phyloP scores from a whole-genome alignment of 352 stramenopile species.

The Globisporangium nagaii region DNA sequence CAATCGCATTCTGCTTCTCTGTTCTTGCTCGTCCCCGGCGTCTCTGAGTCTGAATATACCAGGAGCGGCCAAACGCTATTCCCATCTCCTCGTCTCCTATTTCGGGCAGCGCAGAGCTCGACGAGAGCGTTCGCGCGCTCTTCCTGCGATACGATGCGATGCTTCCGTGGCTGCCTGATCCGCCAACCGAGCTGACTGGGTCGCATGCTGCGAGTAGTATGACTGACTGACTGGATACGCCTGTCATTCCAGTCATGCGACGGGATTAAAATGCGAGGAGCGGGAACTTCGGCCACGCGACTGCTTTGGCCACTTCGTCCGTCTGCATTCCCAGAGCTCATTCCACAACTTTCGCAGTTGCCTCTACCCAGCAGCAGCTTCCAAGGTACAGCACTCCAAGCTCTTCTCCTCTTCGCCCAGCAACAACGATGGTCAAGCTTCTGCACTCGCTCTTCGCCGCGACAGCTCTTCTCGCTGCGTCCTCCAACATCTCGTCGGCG shows the following conservation, averaged over 20 bases:
- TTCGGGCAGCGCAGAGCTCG: background rate
- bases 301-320: background rate
- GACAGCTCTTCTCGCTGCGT: background rate
- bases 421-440: slow-evolving; percentile 2
- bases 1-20: background rate
- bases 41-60: background rate
- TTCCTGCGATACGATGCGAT: background rate
- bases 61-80: background rate
- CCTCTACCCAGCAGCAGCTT: background rate
- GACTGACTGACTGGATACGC: too few relatives aligned
- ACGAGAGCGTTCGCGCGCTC: background rate
- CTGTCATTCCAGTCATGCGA: too few relatives aligned
- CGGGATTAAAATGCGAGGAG: background rate
- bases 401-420: too few relatives aligned
- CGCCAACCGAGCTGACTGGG: too few relatives aligned
- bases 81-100: too few relatives aligned
- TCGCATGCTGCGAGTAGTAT: too few relatives aligned
- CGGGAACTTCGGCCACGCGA: background rate
- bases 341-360: slow-evolving; percentile 7
- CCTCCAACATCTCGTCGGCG: background rate
- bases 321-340: slow-evolving; percentile 1
- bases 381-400: background rate
- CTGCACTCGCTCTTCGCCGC: background rate
- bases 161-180: too few relatives aligned
- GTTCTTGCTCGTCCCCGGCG: background rate